Evolutionary conservation across 495 filamentous ascomycete genomes (phyloP).

Genomic region (Annulohypoxylon stygium): DNA sequence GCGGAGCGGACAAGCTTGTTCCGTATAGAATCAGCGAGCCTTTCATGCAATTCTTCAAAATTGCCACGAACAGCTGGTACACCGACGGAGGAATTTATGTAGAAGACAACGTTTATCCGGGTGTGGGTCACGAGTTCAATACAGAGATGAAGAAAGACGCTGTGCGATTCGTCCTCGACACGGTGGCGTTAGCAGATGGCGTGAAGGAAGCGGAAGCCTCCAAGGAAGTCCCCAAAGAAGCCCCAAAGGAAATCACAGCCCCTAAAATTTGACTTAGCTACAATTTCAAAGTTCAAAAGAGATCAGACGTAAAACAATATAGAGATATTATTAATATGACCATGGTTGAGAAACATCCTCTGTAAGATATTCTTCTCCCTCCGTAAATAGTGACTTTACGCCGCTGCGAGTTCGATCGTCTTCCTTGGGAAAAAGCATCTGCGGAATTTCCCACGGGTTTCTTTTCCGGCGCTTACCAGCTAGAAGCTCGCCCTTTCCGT

Average conservation of each 20-base stretch:
- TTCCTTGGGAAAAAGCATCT: constrained; percentile 55
- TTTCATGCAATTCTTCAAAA: constrained; percentile 79
- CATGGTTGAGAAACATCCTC: constrained; percentile 54
- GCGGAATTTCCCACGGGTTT: constrained; percentile 61
- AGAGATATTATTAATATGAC: constrained; percentile 29
- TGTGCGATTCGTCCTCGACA: constrained; percentile 72
- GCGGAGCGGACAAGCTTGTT: constrained; percentile 84
- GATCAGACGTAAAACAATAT: background rate
- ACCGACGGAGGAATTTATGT: constrained; percentile 70
- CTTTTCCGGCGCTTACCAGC: constrained; percentile 62
- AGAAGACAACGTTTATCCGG: constrained; percentile 79
- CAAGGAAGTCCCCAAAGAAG: background rate
- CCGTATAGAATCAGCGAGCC: constrained; percentile 77
- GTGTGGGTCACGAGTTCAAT: constrained; percentile 79
- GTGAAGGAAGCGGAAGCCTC: constrained; percentile 12
- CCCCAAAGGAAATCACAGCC: background rate
- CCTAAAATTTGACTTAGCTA: constrained; percentile 40
- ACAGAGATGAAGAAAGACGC: constrained; percentile 79
- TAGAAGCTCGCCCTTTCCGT: constrained; percentile 60
- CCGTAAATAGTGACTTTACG: constrained; percentile 45
- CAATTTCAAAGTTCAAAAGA: constrained; percentile 13
- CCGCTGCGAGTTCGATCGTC: constrained; percentile 54
- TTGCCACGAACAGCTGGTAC: constrained; percentile 69
- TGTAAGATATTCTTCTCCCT: constrained; percentile 52
- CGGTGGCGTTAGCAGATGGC: constrained; percentile 51